Base-by-base conservation (phyloP, 2,329 filamentous ascomycete species). In the Fusarium sp. region DNA sequence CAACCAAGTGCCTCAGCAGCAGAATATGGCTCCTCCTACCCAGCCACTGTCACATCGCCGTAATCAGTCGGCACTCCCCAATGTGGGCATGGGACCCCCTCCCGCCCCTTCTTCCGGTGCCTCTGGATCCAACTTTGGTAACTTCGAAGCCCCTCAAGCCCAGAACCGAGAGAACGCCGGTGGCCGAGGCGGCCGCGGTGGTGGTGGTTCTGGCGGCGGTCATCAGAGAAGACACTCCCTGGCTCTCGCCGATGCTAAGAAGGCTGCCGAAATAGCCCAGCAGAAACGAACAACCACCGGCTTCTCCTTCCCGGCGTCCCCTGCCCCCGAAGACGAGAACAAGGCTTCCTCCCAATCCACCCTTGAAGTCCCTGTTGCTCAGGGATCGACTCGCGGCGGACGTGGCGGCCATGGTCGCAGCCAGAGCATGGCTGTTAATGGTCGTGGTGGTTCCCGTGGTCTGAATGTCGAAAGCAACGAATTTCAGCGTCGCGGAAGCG, bases 11-110 rank as follows among this genome's bases (percentile, higher is more conserved):
- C 85, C 86, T 72, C 88, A 91, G 77, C 88, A 91, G 77, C 89
- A 90, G 74, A 90, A 88, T 53, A 88, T 94, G 86, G 90, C 88
- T 70, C 83, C 90, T 63, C 90, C 91, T 39, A 88, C 85, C 62
- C 92, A 95, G 76, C 89, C 91, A 65, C 82, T 89, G 70, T 89
- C 92, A 77, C 95, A 99, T 85, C 93, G 95, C 78, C 93, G 95
- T 81, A 98, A 98, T 83, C 94, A 97, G 80, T 98, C 95, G 75
- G 94, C 94, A 74, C 85, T 98, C 68, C 93, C 95, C 46, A 95
- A 92, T 72, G 92, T 97, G 85, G 88, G 89, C 61, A 91, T 96
- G 87, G 92, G 92, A 24, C 91, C 88, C 29, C 91, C 93, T 58
- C 93, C 93, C 15, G 94, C 95, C 54, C 95, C 95, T 61, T 96